Percentiles rank a stretch among this genome's conserved stretches.
Evolutionary conservation across 2,329 filamentous ascomycete genomes (phyloP).

Genomic region (Escovopsis sp.): DNA sequence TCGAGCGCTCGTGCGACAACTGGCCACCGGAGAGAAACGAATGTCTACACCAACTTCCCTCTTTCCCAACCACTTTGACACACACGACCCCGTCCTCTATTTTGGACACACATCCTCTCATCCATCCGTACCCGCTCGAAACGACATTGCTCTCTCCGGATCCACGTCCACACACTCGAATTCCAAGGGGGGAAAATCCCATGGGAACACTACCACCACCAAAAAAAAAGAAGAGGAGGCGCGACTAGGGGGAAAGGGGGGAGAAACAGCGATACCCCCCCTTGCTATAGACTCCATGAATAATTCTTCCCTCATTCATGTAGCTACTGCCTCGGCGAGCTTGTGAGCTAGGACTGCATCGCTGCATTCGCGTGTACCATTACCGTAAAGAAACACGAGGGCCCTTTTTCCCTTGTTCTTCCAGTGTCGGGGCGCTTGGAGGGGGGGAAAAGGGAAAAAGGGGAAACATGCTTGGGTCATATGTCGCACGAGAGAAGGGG

Average conservation of each 20-base stretch:
- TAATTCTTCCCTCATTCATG: slow-evolving; percentile 1
- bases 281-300: slow-evolving; percentile 4
- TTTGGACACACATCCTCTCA: too few species aligned
- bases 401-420: too few species aligned
- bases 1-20: slow-evolving; percentile 14
- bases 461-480: not conserved
- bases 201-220: too few species aligned
- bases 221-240: not conserved
- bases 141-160: not conserved
- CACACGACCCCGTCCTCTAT: not conserved
- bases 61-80: slow-evolving; percentile 6
- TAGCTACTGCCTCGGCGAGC: slow-evolving; percentile 1
- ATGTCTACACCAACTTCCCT: slow-evolving; percentile 7
- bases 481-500: not conserved
- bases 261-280: not conserved
- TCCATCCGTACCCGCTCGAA: too few species aligned
- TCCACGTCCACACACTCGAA: slow-evolving; percentile 2
- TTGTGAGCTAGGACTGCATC: slow-evolving; percentile 1
- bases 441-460: not conserved
- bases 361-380: slow-evolving; percentile 5
- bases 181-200: not conserved
- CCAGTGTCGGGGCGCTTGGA: too few species aligned
- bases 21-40: slow-evolving; percentile 7
- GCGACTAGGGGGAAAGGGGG: not conserved
- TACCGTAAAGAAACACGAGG: too few species aligned